phyloP scores from a whole-genome alignment of 2,329 filamentous ascomycete genomes.

The Colletotrichum tabaci region DNA sequence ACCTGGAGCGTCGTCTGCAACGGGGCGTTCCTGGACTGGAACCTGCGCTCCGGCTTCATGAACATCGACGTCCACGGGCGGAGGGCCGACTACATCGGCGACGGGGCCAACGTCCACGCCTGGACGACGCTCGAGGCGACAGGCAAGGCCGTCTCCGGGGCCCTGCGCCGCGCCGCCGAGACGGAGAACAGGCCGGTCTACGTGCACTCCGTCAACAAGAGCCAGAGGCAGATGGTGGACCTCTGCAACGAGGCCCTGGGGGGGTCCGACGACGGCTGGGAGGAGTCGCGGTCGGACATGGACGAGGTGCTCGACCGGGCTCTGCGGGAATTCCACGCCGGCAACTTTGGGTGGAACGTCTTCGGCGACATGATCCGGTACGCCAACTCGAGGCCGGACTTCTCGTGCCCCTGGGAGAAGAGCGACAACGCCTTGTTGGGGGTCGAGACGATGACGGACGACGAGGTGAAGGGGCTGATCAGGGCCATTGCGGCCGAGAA shows the following conservation, averaged over 20 bases:
- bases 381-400: constrained; percentile 39
- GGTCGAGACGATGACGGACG: constrained; percentile 40
- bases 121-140: constrained; percentile 46
- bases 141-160: constrained; percentile 46
- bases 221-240: constrained; percentile 44
- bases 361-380: constrained; percentile 43
- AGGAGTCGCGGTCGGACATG: constrained; percentile 38
- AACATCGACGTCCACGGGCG: constrained; percentile 46
- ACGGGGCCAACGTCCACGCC: constrained; percentile 45
- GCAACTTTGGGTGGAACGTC: constrained; percentile 38
- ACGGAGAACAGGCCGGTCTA: constrained; percentile 48
- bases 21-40: constrained; percentile 50
- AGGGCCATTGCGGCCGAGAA: constrained; percentile 21
- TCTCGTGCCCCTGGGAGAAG: constrained; percentile 28
- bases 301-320: constrained; percentile 39
- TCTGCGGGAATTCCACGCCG: constrained; percentile 39
- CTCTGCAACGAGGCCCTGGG: constrained; percentile 43
- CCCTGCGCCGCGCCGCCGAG: constrained; percentile 46
- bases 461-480: constrained; percentile 43
- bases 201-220: constrained; percentile 44
- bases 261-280: constrained; percentile 32
- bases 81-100: constrained; percentile 43
- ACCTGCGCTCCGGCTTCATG: constrained; percentile 44
- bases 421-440: constrained; percentile 45
- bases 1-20: constrained; percentile 49